Evolutionary conservation across 805 yeast species (phyloP), one percentile per base, ranked within the genome.

Genomic region (Barnettozyma siamensis): DNA sequence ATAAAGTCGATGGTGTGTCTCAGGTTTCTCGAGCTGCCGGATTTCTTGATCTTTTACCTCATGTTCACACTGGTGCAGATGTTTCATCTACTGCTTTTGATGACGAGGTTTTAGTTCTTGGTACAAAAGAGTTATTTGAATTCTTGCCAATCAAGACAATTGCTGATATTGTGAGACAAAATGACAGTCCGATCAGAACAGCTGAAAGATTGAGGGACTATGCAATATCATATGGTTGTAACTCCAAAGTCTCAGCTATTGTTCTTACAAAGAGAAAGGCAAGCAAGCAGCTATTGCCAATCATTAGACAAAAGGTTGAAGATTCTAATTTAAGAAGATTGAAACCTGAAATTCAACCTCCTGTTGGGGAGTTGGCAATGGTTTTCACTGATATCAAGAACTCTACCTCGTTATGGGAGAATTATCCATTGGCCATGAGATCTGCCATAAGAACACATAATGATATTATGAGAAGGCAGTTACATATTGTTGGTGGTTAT

Each of bases 301-400:
- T 48, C 2, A 65, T 76, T 32, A 67, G 76, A 54, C 81, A 73
- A 36, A 76, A 61, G 55, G 78, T 48, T 69, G 88, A 81, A 38
- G 96, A 89, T 60, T 76, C 95, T 0, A 75, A 81, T 2, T 68
- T 89, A 50, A 78, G 96, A 53, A 76, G 94, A 55, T 67, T 88
- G 41, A 95, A 87, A 45, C 85, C 83, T 31, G 99, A 93, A 57
- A 89, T 93, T 44, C 80, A 83, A 9, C 97, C 99, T 3, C 99
- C 99, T 2, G 80, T 82, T 6, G 98, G 98, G 2, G 88, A 88
- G 38, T 67, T 93, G 37, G 96, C 99, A 0, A 82, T 93, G 77
- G 97, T 91, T 1, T 93, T 93, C 64, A 93, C 99, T 0, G 99
- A 93, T 75, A 93, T 93, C 52, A 88, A 91, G 55, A 89, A 85